These are phyloP conservation scores for Sclerospora graminicola DNA, from an alignment of 352 stramenopile species.

Conservation along the genomic window DNA sequence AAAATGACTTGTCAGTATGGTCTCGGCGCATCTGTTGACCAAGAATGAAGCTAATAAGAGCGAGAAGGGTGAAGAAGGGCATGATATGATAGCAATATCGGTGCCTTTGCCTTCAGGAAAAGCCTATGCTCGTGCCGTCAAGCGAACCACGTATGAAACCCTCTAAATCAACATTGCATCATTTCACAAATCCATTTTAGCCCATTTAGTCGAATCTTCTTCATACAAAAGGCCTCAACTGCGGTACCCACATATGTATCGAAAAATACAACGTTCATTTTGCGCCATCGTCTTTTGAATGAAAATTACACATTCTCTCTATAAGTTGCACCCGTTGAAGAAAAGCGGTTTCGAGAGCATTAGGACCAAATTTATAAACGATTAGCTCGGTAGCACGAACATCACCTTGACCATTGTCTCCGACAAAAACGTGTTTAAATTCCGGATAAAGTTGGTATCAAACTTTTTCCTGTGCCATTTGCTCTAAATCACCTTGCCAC, in stretches of 20 bases:
- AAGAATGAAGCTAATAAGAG: too few species aligned
- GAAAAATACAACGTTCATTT: conserved; percentile 89
- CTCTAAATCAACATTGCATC: conserved; percentile 37
- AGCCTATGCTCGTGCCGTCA: conserved; percentile 42
- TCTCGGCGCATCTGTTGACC: too few species aligned
- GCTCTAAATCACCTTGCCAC: conserved; percentile 92
- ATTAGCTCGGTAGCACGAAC: conserved; percentile 88
- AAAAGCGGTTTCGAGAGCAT: conserved; percentile 70
- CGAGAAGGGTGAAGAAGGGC: too few species aligned
- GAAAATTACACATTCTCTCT: conserved; percentile 77
- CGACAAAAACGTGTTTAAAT: conserved; percentile 97
- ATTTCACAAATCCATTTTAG: conserved; percentile 63
- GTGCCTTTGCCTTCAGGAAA: conserved; percentile 72
- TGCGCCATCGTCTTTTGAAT: conserved; percentile 62
- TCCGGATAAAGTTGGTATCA: conserved; percentile 96
- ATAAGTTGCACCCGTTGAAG: conserved; percentile 86
- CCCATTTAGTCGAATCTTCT: conserved; percentile 53
- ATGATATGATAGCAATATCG: too few species aligned
- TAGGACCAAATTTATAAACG: conserved; percentile 56
- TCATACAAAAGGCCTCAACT: conserved; percentile 60
- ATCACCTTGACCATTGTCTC: conserved; percentile 95
- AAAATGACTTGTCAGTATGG: too few species aligned
- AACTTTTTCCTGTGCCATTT: conserved; percentile 96
- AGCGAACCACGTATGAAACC: conserved; percentile 46
- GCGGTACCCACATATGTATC: conserved; percentile 84